These are phyloP conservation scores for Aphanomyces cochlioides DNA, from an alignment of 352 stramenopile genomes.

Conservation along the genomic window DNA sequence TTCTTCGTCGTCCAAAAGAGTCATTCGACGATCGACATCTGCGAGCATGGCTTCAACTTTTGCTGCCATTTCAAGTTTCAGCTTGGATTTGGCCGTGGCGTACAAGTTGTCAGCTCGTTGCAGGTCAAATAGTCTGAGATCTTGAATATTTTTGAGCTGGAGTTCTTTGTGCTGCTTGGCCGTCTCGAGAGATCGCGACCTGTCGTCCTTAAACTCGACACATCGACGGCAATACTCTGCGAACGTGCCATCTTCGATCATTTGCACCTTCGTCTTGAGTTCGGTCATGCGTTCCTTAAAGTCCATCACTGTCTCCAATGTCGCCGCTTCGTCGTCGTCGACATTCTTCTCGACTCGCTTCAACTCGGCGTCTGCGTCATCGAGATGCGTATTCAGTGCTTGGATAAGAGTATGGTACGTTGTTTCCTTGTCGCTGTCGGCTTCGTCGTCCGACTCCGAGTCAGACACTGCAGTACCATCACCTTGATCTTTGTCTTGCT, in stretches of 20 bases:
- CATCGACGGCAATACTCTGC: slow-evolving; percentile 79
- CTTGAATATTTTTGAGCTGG: slow-evolving; percentile 77
- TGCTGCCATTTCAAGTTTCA: slow-evolving; percentile 53
- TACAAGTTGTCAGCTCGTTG: slow-evolving; percentile 67
- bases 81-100: slow-evolving; percentile 50
- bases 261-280: slow-evolving; percentile 78
- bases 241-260: slow-evolving; percentile 78
- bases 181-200: slow-evolving; percentile 62
- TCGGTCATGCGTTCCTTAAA: slow-evolving; percentile 41
- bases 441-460: slow-evolving; percentile 21
- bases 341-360: slow-evolving; percentile 44
- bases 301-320: background rate
- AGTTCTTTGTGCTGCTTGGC: slow-evolving; percentile 79
- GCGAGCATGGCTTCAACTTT: slow-evolving; percentile 46
- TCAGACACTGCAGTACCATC: slow-evolving; percentile 16
- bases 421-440: slow-evolving; percentile 21
- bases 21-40: slow-evolving; percentile 51
- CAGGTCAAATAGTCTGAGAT: slow-evolving; percentile 75
- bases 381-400: slow-evolving; percentile 32
- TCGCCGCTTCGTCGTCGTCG: background rate
- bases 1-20: slow-evolving; percentile 36
- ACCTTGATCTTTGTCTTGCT: slow-evolving; percentile 24
- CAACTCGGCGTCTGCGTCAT: slow-evolving; percentile 46
- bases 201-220: slow-evolving; percentile 78
- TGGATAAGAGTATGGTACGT: slow-evolving; percentile 5